Evolutionary conservation across 345 rosid genomes (phyloP).

Genomic region (Corchorus olitorius): DNA sequence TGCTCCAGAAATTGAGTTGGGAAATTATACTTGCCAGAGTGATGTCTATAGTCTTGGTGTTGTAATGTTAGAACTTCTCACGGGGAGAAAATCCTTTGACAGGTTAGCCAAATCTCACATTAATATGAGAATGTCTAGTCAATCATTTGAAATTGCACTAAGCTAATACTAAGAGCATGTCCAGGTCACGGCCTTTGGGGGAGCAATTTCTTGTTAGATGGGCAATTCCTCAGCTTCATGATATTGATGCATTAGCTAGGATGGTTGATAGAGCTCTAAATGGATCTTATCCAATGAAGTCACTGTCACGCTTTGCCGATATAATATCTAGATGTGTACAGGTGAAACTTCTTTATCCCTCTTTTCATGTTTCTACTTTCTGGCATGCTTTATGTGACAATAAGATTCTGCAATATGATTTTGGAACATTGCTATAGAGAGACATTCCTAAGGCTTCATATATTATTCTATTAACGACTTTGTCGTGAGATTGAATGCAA

Average conservation of each 20-base stretch:
- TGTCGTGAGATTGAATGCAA: not conserved
- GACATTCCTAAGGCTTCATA: not conserved
- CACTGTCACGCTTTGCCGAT: constrained; percentile 93
- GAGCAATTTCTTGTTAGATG: constrained; percentile 87
- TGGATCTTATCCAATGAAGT: constrained; percentile 69
- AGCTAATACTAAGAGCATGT: constrained; percentile 17
- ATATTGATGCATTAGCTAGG: constrained; percentile 74
- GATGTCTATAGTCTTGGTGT: constrained; percentile 95
- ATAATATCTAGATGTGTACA: constrained; percentile 87
- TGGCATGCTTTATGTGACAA: not conserved
- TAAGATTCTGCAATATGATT: not conserved
- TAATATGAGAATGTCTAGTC: not conserved
- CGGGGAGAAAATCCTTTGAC: constrained; percentile 78
- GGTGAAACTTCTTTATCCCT: constrained; percentile 36
- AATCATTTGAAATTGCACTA: constrained; percentile 3
- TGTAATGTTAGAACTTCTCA: constrained; percentile 92
- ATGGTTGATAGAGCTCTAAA: constrained; percentile 83
- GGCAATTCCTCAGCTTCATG: constrained; percentile 89
- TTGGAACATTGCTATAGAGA: not conserved
- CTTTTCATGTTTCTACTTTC: constrained; percentile 4
- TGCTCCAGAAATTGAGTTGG: constrained; percentile 78
- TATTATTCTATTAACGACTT: not conserved
- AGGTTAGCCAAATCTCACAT: constrained; percentile 47
- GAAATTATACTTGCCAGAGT: constrained; percentile 82
- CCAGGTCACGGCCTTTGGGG: constrained; percentile 71